A percentile compares a stretch with the other conserved stretches of the same genome.
Conservation (phyloP, 495 filamentous ascomycete genomes). For the Aspergillus hancockii region DNA sequence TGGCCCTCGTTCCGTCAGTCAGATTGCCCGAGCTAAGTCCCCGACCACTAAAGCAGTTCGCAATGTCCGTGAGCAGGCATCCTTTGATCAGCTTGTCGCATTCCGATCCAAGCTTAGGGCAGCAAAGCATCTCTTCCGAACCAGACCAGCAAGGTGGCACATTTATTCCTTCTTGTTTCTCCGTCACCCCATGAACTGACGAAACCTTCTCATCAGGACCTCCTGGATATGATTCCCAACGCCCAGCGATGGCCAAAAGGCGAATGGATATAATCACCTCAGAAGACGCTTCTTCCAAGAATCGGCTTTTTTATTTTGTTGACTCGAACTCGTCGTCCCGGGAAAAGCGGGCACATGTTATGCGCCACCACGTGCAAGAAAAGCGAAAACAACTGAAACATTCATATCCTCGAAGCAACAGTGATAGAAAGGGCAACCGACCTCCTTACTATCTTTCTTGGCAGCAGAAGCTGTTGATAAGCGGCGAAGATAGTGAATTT, state of each 20-base stretch:
- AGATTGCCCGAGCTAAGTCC: conserved; percentile 11
- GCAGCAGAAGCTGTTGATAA: conserved; percentile 19
- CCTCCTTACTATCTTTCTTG: conserved; percentile 27
- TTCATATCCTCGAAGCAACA: conserved; percentile 18
- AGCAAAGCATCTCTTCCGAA: conserved; percentile 10
- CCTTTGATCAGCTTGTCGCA: conserved; percentile 19
- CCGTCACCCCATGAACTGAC: conserved; percentile 11
- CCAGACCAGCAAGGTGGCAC: conserved; percentile 19
- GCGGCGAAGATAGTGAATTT: conserved; percentile 4
- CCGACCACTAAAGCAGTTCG: conserved; percentile 13
- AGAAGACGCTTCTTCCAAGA: conserved; percentile 25
- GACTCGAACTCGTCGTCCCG: conserved; percentile 45
- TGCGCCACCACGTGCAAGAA: conserved; percentile 52
- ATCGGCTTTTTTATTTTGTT: conserved; percentile 48
- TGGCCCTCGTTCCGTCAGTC: conserved; percentile 12
- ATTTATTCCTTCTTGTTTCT: neutral
- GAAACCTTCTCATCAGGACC: conserved; percentile 15
- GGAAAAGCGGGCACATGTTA: conserved; percentile 50
- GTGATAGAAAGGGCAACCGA: conserved; percentile 19
- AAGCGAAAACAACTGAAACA: conserved; percentile 40
- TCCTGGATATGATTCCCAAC: conserved; percentile 22
- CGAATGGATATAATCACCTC: conserved; percentile 26
- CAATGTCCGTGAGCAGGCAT: conserved; percentile 33
- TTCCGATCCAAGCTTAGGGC: conserved; percentile 9
- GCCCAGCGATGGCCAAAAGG: conserved; percentile 23